A percentile compares a stretch with the other conserved stretches of the same genome.
Evolutionary conservation across 352 stramenopile species (phyloP).

Genomic region (Globisporangium abappressorium): DNA sequence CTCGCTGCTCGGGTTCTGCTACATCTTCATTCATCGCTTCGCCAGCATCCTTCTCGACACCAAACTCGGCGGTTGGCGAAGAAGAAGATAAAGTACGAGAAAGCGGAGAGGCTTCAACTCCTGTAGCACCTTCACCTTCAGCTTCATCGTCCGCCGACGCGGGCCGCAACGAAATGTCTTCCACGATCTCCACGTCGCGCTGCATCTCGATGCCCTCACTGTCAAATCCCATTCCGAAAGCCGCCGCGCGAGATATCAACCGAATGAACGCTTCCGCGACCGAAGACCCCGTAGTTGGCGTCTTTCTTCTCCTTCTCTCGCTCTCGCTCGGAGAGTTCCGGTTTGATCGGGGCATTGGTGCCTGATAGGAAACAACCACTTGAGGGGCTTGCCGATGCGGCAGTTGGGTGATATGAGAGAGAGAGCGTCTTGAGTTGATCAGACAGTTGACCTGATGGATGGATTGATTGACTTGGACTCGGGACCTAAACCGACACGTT

Average conservation of each 20-base stretch:
- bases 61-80: neutral
- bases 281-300: neutral
- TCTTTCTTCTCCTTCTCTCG: neutral
- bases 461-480: neutral
- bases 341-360: neutral
- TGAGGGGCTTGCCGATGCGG: neutral
- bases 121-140: neutral
- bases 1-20: neutral
- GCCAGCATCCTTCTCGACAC: neutral
- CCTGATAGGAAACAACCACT: neutral
- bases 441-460: constrained; percentile 1
- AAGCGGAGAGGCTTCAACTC: neutral
- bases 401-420: constrained; percentile 3
- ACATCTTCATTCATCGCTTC: neutral
- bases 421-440: neutral
- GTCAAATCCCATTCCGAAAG: constrained; percentile 1
- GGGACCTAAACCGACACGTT: neutral
- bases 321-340: neutral
- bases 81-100: neutral
- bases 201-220: neutral
- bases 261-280: constrained; percentile 1
- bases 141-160: neutral
- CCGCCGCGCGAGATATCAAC: constrained; percentile 2
- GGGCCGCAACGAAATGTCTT: neutral
- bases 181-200: constrained; percentile 4